Conservation (phyloP, 2,329 filamentous ascomycete species). For the Bipolaris bicolor region DNA sequence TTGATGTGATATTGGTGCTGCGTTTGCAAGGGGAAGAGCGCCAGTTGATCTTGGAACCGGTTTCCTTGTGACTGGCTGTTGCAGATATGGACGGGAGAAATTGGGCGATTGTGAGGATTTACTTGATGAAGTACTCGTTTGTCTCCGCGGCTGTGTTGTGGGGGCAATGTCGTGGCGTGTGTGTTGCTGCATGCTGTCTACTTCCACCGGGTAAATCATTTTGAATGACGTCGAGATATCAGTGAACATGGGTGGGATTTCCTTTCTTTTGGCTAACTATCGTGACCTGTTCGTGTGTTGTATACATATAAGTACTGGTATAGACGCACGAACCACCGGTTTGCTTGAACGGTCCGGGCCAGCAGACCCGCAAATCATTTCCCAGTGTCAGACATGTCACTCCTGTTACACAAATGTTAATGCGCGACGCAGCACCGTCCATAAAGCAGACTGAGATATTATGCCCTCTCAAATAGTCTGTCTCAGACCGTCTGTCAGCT, state of each 20-base stretch:
- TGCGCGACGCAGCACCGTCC: constrained; percentile 9
- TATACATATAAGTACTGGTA: constrained; percentile 10
- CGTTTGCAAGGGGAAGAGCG: constrained; percentile 1
- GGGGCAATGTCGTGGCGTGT: constrained; percentile 10
- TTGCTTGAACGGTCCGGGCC: constrained; percentile 1
- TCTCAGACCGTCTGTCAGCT: not conserved
- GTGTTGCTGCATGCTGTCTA: constrained; percentile 9
- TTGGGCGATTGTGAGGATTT: constrained; percentile 11
- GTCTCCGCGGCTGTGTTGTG: constrained; percentile 11
- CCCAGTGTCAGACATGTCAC: constrained; percentile 11
- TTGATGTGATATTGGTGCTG: constrained; percentile 10
- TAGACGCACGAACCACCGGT: constrained; percentile 13
- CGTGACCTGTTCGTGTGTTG: not conserved
- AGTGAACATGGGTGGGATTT: not conserved
- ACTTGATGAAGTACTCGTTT: constrained; percentile 17
- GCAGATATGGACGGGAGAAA: constrained; percentile 16
- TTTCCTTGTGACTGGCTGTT: not conserved
- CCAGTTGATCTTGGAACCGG: not conserved
- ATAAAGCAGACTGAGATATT: constrained; percentile 8
- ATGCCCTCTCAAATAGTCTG: constrained; percentile 5
- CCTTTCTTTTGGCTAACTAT: not conserved
- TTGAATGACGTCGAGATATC: constrained; percentile 4
- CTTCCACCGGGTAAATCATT: constrained; percentile 23
- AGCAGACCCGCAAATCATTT: constrained; percentile 1
- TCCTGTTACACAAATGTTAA: constrained; percentile 21